These are phyloP conservation scores for Handroanthus guayacan DNA, from an alignment of 257 asterid genomes.

Conservation along the genomic window DNA sequence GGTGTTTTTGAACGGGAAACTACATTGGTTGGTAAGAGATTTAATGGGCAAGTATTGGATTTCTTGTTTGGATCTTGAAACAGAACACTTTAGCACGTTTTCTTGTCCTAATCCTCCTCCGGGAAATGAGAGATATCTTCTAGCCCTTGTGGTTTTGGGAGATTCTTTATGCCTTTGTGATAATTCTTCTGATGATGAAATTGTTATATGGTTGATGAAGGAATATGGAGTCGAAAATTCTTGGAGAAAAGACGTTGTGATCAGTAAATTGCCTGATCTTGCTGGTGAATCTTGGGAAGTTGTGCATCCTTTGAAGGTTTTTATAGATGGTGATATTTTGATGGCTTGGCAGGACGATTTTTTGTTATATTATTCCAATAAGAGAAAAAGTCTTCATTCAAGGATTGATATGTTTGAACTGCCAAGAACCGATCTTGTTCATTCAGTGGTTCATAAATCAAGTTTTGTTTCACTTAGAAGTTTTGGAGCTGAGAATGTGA, in stretches of 20 bases:
- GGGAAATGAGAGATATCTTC: not conserved
- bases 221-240: slow-evolving; percentile 48
- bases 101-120: slow-evolving; percentile 26
- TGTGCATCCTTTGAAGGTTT: slow-evolving; percentile 41
- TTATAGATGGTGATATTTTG: slow-evolving; percentile 53
- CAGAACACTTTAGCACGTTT: slow-evolving; percentile 35
- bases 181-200: slow-evolving; percentile 36
- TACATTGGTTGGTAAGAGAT: slow-evolving; percentile 55
- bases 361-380: slow-evolving; percentile 40
- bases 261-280: slow-evolving; percentile 25
- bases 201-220: slow-evolving; percentile 58
- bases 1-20: slow-evolving; percentile 42
- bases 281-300: slow-evolving; percentile 2
- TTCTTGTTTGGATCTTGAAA: slow-evolving; percentile 51
- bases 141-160: slow-evolving; percentile 29
- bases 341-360: slow-evolving; percentile 39
- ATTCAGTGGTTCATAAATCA: slow-evolving; percentile 32
- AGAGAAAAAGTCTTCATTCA: slow-evolving; percentile 24
- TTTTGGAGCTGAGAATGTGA: slow-evolving; percentile 21
- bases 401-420: not conserved
- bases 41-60: not conserved
- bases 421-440: not conserved
- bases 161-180: slow-evolving; percentile 41
- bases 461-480: slow-evolving; percentile 48
- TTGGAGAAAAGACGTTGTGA: slow-evolving; percentile 45